phyloP scores from a whole-genome alignment of 208 protist genomes.

The Zelonia costaricensis region DNA sequence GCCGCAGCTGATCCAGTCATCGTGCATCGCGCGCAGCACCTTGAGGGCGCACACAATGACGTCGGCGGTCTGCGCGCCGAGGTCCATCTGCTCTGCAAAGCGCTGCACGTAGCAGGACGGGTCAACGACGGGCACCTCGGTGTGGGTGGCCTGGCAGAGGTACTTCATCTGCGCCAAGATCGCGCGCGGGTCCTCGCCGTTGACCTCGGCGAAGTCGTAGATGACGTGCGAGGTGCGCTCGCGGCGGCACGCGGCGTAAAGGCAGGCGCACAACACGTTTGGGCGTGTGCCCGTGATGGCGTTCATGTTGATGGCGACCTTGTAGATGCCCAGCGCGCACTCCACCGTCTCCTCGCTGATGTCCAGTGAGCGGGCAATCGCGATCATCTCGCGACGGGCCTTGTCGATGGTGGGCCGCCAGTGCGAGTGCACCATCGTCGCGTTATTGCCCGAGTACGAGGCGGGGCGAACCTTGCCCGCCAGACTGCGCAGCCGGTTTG shows the following conservation, averaged over 20 bases:
- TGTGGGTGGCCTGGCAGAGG: constrained; percentile 81
- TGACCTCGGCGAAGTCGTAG: constrained; percentile 82
- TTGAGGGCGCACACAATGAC: constrained; percentile 88
- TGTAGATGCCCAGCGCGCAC: constrained; percentile 80
- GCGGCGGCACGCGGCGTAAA: constrained; percentile 85
- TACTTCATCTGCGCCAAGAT: constrained; percentile 79
- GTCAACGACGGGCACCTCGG: constrained; percentile 83
- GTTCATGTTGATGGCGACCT: constrained; percentile 68
- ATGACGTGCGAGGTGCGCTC: constrained; percentile 89
- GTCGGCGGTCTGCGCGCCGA: constrained; percentile 58
- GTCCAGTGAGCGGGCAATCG: constrained; percentile 74
- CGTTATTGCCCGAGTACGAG: constrained; percentile 17
- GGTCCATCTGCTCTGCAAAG: constrained; percentile 87
- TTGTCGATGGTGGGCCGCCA: constrained; percentile 69
- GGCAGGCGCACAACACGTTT: constrained; percentile 77
- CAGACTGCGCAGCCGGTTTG: constrained; percentile 14
- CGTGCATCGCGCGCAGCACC: constrained; percentile 85
- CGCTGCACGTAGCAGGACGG: constrained; percentile 84
- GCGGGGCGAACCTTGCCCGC: constrained; percentile 56
- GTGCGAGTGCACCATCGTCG: constrained; percentile 19
- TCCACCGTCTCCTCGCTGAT: constrained; percentile 82
- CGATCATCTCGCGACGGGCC: constrained; percentile 79
- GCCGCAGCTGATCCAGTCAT: constrained; percentile 92
- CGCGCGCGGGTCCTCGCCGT: constrained; percentile 52
- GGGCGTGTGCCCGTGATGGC: constrained; percentile 72